Evolutionary conservation across 331 rosid genomes (phyloP).

Genomic region (Acacia pycnantha): DNA sequence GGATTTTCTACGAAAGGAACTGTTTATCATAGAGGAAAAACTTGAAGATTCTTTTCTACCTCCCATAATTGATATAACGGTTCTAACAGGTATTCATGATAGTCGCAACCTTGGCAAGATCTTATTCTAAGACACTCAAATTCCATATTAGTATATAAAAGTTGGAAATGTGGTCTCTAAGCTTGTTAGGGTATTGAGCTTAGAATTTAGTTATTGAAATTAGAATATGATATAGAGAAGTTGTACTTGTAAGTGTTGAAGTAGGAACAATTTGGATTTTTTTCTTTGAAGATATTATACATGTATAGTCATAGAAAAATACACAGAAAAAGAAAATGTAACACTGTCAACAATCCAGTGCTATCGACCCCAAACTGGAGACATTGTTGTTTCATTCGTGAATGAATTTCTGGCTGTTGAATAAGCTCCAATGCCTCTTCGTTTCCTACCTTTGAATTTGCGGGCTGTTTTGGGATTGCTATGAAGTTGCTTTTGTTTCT

Average conservation of each 20-base stretch:
- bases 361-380: background rate
- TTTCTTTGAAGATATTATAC: background rate
- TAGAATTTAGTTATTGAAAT: too few species aligned
- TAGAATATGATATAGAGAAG: too few species aligned
- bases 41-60: conserved; percentile 3
- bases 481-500: too few species aligned
- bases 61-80: conserved; percentile 39
- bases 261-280: too few species aligned
- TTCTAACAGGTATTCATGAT: conserved; percentile 8
- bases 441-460: conserved; percentile 25
- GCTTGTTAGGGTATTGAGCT: too few species aligned
- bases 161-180: too few species aligned
- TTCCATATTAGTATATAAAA: too few species aligned
- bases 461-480: conserved; percentile 30
- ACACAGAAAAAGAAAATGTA: too few species aligned
- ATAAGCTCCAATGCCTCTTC: background rate
- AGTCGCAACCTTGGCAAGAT: too few species aligned
- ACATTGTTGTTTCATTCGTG: background rate
- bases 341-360: background rate
- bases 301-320: too few species aligned
- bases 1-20: conserved; percentile 19
- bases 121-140: too few species aligned
- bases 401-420: background rate
- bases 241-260: too few species aligned
- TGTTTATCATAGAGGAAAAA: conserved; percentile 28